Evolutionary conservation across 2,329 filamentous ascomycete genomes (phyloP).

Genomic region (Trichoderma koningiopsis): DNA sequence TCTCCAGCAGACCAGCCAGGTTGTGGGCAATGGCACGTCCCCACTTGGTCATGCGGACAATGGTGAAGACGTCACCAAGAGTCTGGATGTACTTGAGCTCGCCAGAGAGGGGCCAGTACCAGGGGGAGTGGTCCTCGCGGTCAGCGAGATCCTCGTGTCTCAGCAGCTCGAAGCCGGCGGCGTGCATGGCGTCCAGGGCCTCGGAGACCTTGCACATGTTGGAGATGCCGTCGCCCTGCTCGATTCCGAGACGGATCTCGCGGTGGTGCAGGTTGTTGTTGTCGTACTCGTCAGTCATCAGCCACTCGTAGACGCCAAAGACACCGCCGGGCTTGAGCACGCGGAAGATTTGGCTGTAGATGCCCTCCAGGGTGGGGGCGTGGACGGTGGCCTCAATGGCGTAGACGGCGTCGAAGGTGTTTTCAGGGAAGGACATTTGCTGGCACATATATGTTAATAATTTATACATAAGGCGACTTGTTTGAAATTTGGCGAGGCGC

Average conservation of each 20-base stretch:
- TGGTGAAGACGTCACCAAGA: constrained; percentile 78
- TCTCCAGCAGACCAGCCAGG: constrained; percentile 77
- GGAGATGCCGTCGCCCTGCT: constrained; percentile 89
- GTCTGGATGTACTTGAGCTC: constrained; percentile 81
- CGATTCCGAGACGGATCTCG: constrained; percentile 84
- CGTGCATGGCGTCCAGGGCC: constrained; percentile 76
- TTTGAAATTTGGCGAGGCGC: not conserved
- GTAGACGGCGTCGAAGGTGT: constrained; percentile 89
- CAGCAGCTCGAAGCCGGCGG: constrained; percentile 78
- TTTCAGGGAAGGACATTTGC: constrained; percentile 85
- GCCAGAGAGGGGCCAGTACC: constrained; percentile 28
- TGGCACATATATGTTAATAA: not conserved
- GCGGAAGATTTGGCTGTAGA: constrained; percentile 88
- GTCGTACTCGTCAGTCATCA: constrained; percentile 95
- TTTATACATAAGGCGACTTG: not conserved
- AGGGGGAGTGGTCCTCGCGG: constrained; percentile 31
- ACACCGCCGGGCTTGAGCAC: constrained; percentile 92
- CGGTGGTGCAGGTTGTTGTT: constrained; percentile 81
- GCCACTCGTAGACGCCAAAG: constrained; percentile 95
- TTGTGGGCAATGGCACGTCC: constrained; percentile 75
- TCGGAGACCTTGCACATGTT: constrained; percentile 89
- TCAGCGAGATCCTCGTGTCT: constrained; percentile 59
- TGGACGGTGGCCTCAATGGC: constrained; percentile 94
- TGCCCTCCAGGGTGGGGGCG: constrained; percentile 80
- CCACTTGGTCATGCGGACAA: constrained; percentile 85